Evolutionary conservation across 2,329 filamentous ascomycete genomes (phyloP), one percentile per base, ranked within the genome.

Genomic region (Diaporthe sp.): DNA sequence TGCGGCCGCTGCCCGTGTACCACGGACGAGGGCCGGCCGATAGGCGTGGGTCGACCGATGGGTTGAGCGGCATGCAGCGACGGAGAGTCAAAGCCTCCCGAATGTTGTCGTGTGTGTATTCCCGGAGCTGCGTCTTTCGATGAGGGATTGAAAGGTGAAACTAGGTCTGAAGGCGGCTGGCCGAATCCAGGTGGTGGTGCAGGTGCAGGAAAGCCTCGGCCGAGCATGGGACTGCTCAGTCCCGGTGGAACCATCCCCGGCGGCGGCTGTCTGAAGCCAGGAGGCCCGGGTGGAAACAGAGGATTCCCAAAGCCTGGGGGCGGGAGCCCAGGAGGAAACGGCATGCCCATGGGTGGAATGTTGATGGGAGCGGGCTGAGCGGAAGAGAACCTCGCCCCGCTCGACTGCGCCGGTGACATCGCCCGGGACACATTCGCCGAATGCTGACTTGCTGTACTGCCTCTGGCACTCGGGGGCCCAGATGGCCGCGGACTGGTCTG

Each of bases 41-140:
- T 98, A 0, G 96, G 96, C 33, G 94, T 91, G 35, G 96, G 96
- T 71, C 95, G 90, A 60, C 93, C 90, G 76, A 97, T 96, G 1
- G 94, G 94, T 77, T 95, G 92, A 45, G 92, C 88, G 71, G 90
- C 86, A 15, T 87, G 83, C 35, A 85, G 83, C 10, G 85, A 81
- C 6, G 83, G 78, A n/a, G 86, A 86, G 0, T 96, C 93, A 76
- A 92, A 91, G 17, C 92, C 92, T 17, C 87, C 88, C 8, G 95
- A 97, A 15, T 91, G 89, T 78, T 97, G 95, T 76, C 95, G 90
- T 12, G 93, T 93, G 83, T 97, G 95, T 7, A 89, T 82, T 66
- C 87, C 82, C 10, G 87, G 82, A 25, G 82, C 83, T 67, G 82
- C 81, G 72, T 86, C 86, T 76, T 81, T 82, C 38, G 78, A 79